Percentiles rank a stretch among this genome's conserved stretches.
phyloP scores from a whole-genome alignment of 2,329 filamentous ascomycete genomes.

The Arachnopeziza araneosa region DNA sequence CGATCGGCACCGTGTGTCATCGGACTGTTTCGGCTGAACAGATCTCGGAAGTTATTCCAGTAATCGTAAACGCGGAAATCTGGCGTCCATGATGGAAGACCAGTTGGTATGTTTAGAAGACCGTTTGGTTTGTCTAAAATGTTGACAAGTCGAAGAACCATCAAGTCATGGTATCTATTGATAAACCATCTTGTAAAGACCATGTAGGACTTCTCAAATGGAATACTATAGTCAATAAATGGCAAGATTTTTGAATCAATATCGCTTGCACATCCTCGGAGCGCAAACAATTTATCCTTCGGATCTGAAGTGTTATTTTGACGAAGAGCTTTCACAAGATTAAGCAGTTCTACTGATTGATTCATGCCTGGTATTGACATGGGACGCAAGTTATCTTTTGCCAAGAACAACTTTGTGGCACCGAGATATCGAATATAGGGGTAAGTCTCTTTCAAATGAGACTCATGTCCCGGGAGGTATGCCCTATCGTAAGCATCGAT shows the following conservation, averaged over 20 bases:
- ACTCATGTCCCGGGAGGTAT: not conserved
- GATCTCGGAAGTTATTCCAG: not conserved
- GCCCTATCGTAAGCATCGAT: not conserved
- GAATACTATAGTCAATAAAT: not conserved
- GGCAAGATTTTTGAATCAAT: not conserved
- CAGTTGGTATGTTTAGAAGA: not conserved
- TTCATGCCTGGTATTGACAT: not conserved
- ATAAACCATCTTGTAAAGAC: not conserved
- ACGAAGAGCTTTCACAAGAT: not conserved
- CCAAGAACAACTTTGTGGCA: not conserved
- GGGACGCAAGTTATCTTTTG: not conserved
- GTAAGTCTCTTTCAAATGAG: not conserved
- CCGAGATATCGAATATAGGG: not conserved
- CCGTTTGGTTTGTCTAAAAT: not conserved
- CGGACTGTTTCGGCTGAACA: not conserved
- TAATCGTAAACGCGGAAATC: not conserved
- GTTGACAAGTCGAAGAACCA: not conserved
- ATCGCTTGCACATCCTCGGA: not conserved
- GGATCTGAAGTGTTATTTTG: not conserved
- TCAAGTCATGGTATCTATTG: not conserved
- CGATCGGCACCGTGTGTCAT: not conserved
- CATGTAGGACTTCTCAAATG: not conserved
- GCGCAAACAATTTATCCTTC: not conserved
- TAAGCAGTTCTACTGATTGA: not conserved
- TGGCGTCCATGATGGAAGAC: not conserved